phyloP scores from a whole-genome alignment of 2,329 filamentous ascomycete species.

The Fusarium scirpi region DNA sequence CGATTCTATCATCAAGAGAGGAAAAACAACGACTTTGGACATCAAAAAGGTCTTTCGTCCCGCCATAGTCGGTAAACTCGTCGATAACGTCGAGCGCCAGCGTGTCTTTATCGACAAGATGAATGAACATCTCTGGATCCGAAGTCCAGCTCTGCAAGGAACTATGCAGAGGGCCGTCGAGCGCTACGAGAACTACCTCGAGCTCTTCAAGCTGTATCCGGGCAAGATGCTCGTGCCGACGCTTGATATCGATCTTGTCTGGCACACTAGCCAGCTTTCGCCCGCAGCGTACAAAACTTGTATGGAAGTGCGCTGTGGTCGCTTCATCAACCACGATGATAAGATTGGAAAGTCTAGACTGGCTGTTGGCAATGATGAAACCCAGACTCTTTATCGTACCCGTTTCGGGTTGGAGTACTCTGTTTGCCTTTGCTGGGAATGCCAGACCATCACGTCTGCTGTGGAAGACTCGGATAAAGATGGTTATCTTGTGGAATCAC shows the following conservation, averaged over 20 bases:
- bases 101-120: constrained; percentile 55
- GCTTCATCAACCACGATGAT: constrained; percentile 48
- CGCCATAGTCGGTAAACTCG: constrained; percentile 1
- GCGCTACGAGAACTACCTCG: constrained; percentile 55
- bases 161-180: constrained; percentile 52
- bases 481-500: neutral
- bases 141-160: constrained; percentile 50
- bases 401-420: constrained; percentile 35
- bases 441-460: constrained; percentile 35
- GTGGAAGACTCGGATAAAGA: constrained; percentile 22
- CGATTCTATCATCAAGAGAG: constrained; percentile 7
- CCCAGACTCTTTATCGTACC: constrained; percentile 29
- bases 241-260: constrained; percentile 56
- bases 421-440: constrained; percentile 41
- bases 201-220: constrained; percentile 53
- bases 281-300: constrained; percentile 43
- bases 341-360: constrained; percentile 32
- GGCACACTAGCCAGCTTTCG: constrained; percentile 58
- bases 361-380: constrained; percentile 22
- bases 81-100: constrained; percentile 48
- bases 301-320: constrained; percentile 30
- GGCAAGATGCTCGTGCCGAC: constrained; percentile 53
- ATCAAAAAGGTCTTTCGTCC: constrained; percentile 1
- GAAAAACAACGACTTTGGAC: neutral
- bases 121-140: constrained; percentile 53